Percentiles rank a stretch among this genome's conserved stretches.
phyloP scores from a whole-genome alignment of 2,329 filamentous ascomycete species.

The Fusarium oligoseptatum region DNA sequence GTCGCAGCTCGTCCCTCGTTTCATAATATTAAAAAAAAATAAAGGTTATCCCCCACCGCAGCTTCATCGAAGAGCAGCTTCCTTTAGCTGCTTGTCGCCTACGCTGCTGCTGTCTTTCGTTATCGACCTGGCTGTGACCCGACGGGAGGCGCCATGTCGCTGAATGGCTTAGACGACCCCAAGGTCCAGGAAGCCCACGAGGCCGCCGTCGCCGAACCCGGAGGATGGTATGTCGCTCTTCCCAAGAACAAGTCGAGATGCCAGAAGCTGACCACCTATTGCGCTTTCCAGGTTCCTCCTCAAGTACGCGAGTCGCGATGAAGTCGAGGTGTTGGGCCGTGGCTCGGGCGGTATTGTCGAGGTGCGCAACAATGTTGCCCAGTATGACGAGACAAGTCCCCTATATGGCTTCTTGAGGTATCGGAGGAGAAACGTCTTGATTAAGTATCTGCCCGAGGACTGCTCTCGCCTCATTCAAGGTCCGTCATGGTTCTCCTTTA shows the following conservation, averaged over 20 bases:
- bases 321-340: conserved; percentile 81
- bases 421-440: conserved; percentile 86
- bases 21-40: conserved; percentile 1
- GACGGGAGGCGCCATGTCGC: conserved; percentile 76
- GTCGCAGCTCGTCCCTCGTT: conserved; percentile 26
- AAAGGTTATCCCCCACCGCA: conserved; percentile 10
- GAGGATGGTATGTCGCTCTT: conserved; percentile 83
- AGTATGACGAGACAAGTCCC: conserved; percentile 87
- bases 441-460: conserved; percentile 93
- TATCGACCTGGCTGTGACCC: conserved; percentile 26
- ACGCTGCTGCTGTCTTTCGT: conserved; percentile 5
- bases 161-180: conserved; percentile 91
- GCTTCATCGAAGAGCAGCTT: conserved; percentile 2
- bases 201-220: conserved; percentile 81
- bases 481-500: conserved; percentile 58
- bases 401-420: conserved; percentile 94
- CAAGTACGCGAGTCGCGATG: conserved; percentile 90
- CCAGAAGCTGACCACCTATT: conserved; percentile 16
- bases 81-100: conserved; percentile 9
- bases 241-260: not conserved
- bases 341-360: conserved; percentile 88
- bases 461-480: conserved; percentile 94
- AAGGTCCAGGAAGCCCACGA: conserved; percentile 89
- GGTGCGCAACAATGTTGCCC: conserved; percentile 80
- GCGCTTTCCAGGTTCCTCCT: conserved; percentile 83